phyloP scores from a whole-genome alignment of 2,329 filamentous ascomycete genomes.

The Capronia americana region DNA sequence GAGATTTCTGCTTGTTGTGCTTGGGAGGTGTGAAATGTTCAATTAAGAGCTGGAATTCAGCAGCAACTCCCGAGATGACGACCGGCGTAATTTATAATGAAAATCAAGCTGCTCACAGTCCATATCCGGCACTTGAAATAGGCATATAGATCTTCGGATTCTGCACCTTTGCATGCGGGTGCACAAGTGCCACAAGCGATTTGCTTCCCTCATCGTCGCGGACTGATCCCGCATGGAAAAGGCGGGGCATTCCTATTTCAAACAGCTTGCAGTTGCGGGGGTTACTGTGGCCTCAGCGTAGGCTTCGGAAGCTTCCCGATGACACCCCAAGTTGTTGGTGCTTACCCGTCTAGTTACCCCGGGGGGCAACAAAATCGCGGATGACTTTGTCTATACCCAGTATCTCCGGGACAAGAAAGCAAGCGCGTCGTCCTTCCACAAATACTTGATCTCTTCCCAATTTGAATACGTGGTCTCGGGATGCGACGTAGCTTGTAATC shows the following conservation, averaged over 20 bases:
- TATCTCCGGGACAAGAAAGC: neutral
- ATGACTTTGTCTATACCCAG: neutral
- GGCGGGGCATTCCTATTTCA: neutral
- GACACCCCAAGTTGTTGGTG: neutral
- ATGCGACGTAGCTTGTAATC: neutral
- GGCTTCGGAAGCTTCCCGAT: neutral
- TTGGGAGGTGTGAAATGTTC: neutral
- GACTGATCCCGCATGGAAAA: neutral
- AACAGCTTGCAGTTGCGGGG: neutral
- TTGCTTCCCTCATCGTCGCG: neutral
- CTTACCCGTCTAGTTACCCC: neutral
- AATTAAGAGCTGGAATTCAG: neutral
- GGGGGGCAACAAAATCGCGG: neutral
- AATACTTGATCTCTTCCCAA: neutral
- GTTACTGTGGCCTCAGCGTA: neutral
- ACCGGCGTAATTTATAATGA: neutral
- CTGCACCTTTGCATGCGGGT: slow-evolving; percentile 2
- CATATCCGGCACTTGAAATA: slow-evolving; percentile 15
- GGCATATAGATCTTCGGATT: slow-evolving; percentile 13
- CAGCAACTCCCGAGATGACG: neutral
- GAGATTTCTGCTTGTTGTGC: neutral
- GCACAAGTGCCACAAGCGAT: no score
- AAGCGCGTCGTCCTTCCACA: neutral
- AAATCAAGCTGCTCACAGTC: neutral
- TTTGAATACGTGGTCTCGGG: neutral